Base-by-base conservation (phyloP, 148 eudicot species). In the Vaccinium darrowii region DNA sequence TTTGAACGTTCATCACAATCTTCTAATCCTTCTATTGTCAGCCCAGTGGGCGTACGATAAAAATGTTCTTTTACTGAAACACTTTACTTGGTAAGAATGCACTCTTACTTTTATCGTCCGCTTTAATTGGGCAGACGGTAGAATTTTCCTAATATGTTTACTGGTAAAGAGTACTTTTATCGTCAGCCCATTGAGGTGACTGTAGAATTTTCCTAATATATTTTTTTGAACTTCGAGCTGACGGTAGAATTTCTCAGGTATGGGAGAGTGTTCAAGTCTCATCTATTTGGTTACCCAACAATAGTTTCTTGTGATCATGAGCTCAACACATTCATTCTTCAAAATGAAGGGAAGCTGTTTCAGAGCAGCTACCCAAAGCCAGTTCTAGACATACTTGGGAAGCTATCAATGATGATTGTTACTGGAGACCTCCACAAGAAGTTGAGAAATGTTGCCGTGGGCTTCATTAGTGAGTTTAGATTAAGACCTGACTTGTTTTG, bases 291-390 rank as follows among this genome's bases (percentile, higher is more conserved):
- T 0, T 69, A 21, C 30, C 90, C 87, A 50, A 90, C 92, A 8
- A 86, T 92, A 27, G 90, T 92, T 7, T 92, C 93, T 5, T 89
- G 92, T 76, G 95, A 92, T 85, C 87, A 87, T 19, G 95, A 91
- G 43, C 85, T 91, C 54, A 92, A 87, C 57, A 50, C 53, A 10
- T 91, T 91, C 65, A 50, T 92, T 11, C 88, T 92, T 27, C 91
- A 91, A 39, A 91, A 91, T 79, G 93, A 92, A 83, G 93, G 81
- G 76, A 91, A 56, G 85, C 84, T 92, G 8, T 91, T 92, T 60
- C 86, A 81, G 74, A 88, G 90, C 85, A 87, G 85, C 79, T 92
- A 92, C 49, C 94, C 93, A 1, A 90, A 88, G 52, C 81, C 91
- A 5, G 83, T 92, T 33, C 83, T 84, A 36, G 91, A 89, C 47